Evolutionary conservation across 495 filamentous ascomycete genomes (phyloP), one percentile per base, ranked within the genome.

Genomic region (Thermochaetoides thermophila): DNA sequence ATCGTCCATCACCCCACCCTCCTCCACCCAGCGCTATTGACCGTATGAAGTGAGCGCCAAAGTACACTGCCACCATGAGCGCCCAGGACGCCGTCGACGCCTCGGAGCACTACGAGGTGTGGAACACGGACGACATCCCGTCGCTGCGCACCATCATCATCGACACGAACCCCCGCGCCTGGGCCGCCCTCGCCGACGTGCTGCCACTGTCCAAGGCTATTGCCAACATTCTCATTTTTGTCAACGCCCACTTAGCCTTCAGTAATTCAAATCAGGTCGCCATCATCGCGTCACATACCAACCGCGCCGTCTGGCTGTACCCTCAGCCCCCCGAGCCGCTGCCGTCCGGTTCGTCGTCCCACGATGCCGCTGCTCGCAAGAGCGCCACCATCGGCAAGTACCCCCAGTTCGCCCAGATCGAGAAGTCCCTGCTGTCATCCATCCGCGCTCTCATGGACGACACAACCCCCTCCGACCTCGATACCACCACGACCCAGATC

Each of bases 121-220:
- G 61, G 42, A 61, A 66, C 23, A 59, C 71, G 15, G 78, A 73
- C 35, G 74, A 76, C 29, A 61, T 81, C 3, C 84, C 91, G 1
- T 93, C 89, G 18, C 75, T 97, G 25, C 72, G 92, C 32, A 80
- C 82, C 38, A 75, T 97, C 49, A 71, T 97, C 55, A 68, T 97
- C 61, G 89, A 97, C 61, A 94, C 89, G 26, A 96, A 96, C 50
- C 91, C 89, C 1, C 81, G 80, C 44, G 84, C 89, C 51, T 97
- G 89, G 89, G 74, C 81, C 3, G 65, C 80, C 29, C 70, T 96
- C 37, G 56, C 72, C 42, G 55, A 74, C 38, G 73, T 69, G 4
- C 78, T 97, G n/a, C 71, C 89, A 19, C 69, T 96, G 39, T 74
- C 79, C 33, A 78, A 78, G 45, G 84, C 81, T 34, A 64, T 97